Percentiles rank a stretch among this genome's conserved stretches.
These are phyloP conservation scores for Halophytophthora batemanensis DNA, from an alignment of 352 stramenopile species.

Conservation along the genomic window DNA sequence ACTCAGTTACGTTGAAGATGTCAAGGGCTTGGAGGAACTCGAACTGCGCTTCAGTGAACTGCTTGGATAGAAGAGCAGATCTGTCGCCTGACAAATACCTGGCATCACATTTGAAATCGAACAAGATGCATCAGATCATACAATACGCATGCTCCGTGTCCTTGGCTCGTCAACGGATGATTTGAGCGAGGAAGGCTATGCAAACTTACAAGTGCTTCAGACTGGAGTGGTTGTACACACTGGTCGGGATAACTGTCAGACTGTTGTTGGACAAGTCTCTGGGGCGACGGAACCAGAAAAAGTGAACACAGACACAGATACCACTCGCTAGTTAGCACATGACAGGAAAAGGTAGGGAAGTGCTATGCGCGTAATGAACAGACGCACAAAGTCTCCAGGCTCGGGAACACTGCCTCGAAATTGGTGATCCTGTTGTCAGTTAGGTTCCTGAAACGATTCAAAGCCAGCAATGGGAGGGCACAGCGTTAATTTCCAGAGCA, in stretches of 20 bases:
- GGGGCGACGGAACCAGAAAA: background rate
- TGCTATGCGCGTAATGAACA: too few relatives aligned
- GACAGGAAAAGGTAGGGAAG: too few relatives aligned
- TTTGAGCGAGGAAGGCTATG: too few relatives aligned
- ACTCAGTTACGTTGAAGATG: constrained; percentile 18
- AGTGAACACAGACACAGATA: background rate
- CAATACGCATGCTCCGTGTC: background rate
- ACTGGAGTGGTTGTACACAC: constrained; percentile 16
- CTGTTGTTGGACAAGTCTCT: constrained; percentile 21
- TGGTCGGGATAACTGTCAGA: constrained; percentile 17
- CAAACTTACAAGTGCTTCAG: constrained; percentile 21
- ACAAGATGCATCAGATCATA: too few relatives aligned
- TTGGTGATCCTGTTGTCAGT: constrained; percentile 17
- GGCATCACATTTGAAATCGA: background rate
- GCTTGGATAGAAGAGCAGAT: constrained; percentile 9
- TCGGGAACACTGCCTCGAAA: constrained; percentile 46
- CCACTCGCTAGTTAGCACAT: too few relatives aligned
- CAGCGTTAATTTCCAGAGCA: background rate
- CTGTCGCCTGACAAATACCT: constrained; percentile 12
- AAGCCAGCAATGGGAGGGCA: background rate
- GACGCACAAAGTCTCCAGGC: constrained; percentile 46
- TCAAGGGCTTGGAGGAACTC: constrained; percentile 41
- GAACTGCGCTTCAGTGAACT: constrained; percentile 37
- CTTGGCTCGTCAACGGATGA: too few relatives aligned
- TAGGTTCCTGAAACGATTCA: constrained; percentile 12